These are phyloP conservation scores for Pestalotiopsis sp. DNA, from an alignment of 2,329 filamentous ascomycete species.

Conservation along the genomic window DNA sequence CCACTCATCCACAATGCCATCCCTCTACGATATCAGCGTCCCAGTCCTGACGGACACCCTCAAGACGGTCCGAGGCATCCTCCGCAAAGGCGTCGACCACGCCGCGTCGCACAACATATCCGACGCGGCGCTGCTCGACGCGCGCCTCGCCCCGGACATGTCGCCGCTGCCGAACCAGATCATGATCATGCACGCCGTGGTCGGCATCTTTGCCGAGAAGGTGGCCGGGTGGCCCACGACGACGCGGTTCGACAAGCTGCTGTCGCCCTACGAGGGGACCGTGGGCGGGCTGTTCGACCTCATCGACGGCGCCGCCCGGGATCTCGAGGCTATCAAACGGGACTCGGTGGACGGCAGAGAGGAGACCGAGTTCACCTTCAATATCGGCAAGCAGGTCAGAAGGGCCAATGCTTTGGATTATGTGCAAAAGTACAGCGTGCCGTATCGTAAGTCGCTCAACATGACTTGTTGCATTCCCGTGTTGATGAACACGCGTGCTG, in stretches of 20 bases:
- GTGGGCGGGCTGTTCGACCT: conserved; percentile 31
- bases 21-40: conserved; percentile 39
- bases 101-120: conserved; percentile 22
- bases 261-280: conserved; percentile 27
- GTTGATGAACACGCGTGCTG: not conserved
- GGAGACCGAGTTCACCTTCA: conserved; percentile 28
- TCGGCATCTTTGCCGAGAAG: conserved; percentile 34
- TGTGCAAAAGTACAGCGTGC: conserved; percentile 46
- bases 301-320: conserved; percentile 31
- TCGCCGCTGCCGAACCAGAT: conserved; percentile 40
- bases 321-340: conserved; percentile 22
- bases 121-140: conserved; percentile 23
- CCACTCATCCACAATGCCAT: conserved; percentile 19
- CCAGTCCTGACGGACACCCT: conserved; percentile 29
- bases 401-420: conserved; percentile 36
- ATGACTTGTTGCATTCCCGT: not conserved
- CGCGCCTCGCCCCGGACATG: conserved; percentile 40
- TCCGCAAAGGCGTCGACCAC: conserved; percentile 34
- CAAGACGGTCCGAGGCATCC: conserved; percentile 28
- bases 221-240: conserved; percentile 33
- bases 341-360: conserved; percentile 32
- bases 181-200: conserved; percentile 19
- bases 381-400: conserved; percentile 29
- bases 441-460: conserved; percentile 39
- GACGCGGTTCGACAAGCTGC: conserved; percentile 4